phyloP scores from a whole-genome alignment of 192 early-diverging fungal species.

The Coemansia sp. region DNA sequence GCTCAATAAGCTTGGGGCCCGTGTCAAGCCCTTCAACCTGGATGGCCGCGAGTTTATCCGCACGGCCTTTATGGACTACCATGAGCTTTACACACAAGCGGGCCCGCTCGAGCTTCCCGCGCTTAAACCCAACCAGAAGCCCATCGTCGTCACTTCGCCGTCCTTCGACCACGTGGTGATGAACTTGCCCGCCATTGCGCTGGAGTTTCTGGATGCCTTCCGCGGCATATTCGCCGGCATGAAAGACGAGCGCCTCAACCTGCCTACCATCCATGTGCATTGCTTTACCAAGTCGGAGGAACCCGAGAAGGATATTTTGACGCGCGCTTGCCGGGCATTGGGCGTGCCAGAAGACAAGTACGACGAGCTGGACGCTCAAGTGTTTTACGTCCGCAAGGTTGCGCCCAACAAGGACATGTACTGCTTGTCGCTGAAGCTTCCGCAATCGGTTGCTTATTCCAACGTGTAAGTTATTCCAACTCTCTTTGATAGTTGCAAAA shows the following conservation, averaged over 20 bases:
- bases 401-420: conserved; percentile 99
- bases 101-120: conserved; percentile 14
- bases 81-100: conserved; percentile 16
- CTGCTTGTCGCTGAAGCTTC: conserved; percentile 84
- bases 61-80: conserved; percentile 66
- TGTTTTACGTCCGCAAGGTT: conserved; percentile 89
- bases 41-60: conserved; percentile 91
- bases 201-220: conserved; percentile 97
- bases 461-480: conserved; percentile 21
- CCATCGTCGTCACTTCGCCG: conserved; percentile 22
- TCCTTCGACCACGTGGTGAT: conserved; percentile 96
- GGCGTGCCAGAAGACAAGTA: conserved; percentile 51
- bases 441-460: conserved; percentile 70
- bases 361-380: conserved; percentile 29
- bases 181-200: conserved; percentile 96
- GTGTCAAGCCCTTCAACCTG: conserved; percentile 76
- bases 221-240: conserved; percentile 62
- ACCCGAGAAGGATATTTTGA: conserved; percentile 59
- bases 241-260: conserved; percentile 21
- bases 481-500: no score
- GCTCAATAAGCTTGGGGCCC: conserved; percentile 78
- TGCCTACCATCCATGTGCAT: conserved; percentile 92
- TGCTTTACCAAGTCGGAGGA: conserved; percentile 87
- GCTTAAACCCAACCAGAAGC: conserved; percentile 4
- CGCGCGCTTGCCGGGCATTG: conserved; percentile 50